phyloP scores from a whole-genome alignment of 495 filamentous ascomycete genomes.

The Trichoderma orchidacearum region DNA sequence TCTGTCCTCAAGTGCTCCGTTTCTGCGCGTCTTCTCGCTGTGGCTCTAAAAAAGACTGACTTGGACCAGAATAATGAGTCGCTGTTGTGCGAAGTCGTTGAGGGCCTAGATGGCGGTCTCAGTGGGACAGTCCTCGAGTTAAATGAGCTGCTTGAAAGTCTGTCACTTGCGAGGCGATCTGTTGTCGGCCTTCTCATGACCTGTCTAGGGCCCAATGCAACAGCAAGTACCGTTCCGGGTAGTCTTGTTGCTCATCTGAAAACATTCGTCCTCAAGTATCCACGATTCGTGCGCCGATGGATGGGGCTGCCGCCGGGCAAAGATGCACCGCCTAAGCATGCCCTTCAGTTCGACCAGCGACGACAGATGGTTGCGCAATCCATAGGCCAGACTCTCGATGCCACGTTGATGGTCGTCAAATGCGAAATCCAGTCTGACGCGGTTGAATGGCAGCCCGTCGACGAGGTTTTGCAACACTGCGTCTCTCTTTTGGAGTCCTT shows the following conservation, averaged over 20 bases:
- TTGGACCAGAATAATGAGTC: slow-evolving; percentile 17
- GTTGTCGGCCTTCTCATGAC: slow-evolving; percentile 36
- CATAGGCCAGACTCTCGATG: slow-evolving; percentile 38
- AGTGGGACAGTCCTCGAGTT: slow-evolving; percentile 50
- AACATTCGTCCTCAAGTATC: slow-evolving; percentile 35
- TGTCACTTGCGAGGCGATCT: slow-evolving; percentile 49
- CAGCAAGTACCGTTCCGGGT: not conserved
- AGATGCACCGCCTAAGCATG: slow-evolving; percentile 30
- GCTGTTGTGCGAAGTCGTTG: slow-evolving; percentile 33
- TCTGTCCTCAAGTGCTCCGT: slow-evolving; percentile 28
- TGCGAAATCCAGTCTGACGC: slow-evolving; percentile 20
- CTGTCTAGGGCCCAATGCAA: not conserved
- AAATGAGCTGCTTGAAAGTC: slow-evolving; percentile 54
- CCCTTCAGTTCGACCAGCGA: slow-evolving; percentile 41
- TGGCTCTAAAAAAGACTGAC: slow-evolving; percentile 21
- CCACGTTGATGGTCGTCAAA: slow-evolving; percentile 37
- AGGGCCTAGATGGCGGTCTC: slow-evolving; percentile 40
- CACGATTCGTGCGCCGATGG: slow-evolving; percentile 40
- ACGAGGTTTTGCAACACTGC: slow-evolving; percentile 41
- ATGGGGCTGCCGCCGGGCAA: slow-evolving; percentile 34
- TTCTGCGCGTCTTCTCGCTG: slow-evolving; percentile 27
- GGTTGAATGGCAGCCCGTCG: slow-evolving; percentile 34
- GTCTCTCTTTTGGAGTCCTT: slow-evolving; percentile 34
- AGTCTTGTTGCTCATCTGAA: slow-evolving; percentile 21
- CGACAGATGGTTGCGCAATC: slow-evolving; percentile 31